Evolutionary conservation across 2,329 filamentous ascomycete species (phyloP).

Genomic region (Penicillium sp.): DNA sequence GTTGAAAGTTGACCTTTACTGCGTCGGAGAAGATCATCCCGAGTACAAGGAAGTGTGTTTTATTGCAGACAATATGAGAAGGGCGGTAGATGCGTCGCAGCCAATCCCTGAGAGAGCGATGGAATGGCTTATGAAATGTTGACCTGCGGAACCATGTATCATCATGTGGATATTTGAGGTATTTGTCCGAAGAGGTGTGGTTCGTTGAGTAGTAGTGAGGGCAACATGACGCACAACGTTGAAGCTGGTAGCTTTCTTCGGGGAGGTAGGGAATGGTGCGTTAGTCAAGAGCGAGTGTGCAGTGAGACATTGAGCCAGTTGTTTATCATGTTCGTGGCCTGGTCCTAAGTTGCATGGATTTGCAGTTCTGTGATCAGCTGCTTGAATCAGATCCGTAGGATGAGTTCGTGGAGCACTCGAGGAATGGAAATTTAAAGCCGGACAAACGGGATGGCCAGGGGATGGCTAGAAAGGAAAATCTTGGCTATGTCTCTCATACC

Average conservation of each 20-base stretch:
- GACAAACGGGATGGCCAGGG: background rate
- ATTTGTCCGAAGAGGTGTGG: background rate
- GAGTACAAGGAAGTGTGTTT: too few species aligned
- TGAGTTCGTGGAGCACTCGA: too few species aligned
- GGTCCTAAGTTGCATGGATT: background rate
- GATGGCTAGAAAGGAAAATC: background rate
- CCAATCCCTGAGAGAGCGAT: background rate
- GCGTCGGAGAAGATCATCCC: background rate
- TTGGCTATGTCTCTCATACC: background rate
- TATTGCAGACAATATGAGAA: too few species aligned
- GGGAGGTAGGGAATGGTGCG: background rate
- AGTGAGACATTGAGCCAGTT: background rate
- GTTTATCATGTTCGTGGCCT: background rate
- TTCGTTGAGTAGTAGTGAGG: background rate
- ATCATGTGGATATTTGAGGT: background rate
- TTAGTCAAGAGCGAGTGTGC: background rate
- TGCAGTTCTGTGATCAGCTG: too few species aligned
- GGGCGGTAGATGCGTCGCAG: background rate
- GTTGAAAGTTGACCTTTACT: background rate
- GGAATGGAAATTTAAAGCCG: too few species aligned
- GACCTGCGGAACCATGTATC: background rate
- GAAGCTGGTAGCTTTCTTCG: background rate
- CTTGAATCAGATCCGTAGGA: too few species aligned
- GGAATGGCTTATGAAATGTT: background rate
- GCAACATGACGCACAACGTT: background rate